Evolutionary conservation across 176 grass and related monocot species (phyloP), one percentile per base, ranked within the genome.

Genomic region (Ensete ventricosum): DNA sequence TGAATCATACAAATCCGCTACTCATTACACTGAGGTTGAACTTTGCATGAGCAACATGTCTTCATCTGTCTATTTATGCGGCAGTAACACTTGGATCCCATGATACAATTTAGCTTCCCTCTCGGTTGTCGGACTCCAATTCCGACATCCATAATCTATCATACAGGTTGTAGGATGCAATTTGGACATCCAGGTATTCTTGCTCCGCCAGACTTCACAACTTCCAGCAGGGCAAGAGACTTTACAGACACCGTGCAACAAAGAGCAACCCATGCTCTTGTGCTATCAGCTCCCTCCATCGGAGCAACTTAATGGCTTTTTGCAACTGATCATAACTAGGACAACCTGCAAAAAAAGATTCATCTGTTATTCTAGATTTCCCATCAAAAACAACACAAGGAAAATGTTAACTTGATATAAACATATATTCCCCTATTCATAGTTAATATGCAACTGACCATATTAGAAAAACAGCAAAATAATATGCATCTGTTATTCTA

Each of bases 291-390:
- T 74, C 72, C 72, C 52, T 55, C 72, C 72, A 55, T 55, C 9
- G 72, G 53, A 74, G 72, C 52, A 74, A 74, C 72, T 74, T 16
- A 53, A 74, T 55, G 52, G 55, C 72, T 74, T 74, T 43, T 43
- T 43, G 72, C 19, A n/a, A 70, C 17, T 21, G 67, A 74, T 50
- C 21, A 55, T 10, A 53, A 74, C 72, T 53, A 74, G 53, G 72
- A 74, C 72, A 55, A 74, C 72, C 72, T 74, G 72, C 72, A 74
- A 74, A 26, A 29, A 1, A 11, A 71, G 17, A 57, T 74, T 7
- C 13, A 1, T 70, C 17, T n/a, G 67, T 70, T 13, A 74, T 57
- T 73, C 21, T 13, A 55, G 17, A 57, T 50, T 52, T 17, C 34
- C 51, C 2, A 20, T 22, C 2, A 26, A 55, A 75, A 75, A 27